Base-by-base conservation (phyloP, 2,329 filamentous ascomycete genomes). In the Fusarium mexicanum region DNA sequence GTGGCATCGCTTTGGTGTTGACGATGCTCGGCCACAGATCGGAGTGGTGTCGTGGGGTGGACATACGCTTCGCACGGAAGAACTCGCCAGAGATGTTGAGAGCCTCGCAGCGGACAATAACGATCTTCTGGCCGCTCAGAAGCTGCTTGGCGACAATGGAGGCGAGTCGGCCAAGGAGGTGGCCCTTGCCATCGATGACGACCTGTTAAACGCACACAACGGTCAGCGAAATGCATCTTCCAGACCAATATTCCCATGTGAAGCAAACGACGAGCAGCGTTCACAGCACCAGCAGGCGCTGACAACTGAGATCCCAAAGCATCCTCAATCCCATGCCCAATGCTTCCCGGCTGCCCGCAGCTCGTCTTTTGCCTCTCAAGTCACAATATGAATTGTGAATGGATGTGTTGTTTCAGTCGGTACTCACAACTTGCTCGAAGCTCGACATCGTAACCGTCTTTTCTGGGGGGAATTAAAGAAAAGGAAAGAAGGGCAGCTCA, bases 81-180 rank as follows among this genome's bases (percentile, higher is more conserved):
- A 99, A 99, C 91, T 98, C 96, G 89, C 96, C 96, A 81, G 96
- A 99, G 91, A 99, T 99, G 93, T 99, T 99, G 87, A 99, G 92
- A 83, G 94, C 95, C 90, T 99, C 96, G 89, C 94, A 97, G 91
- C 96, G 94, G 86, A 99, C 96, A 82, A 99, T 90, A 83, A 98
- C 96, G 86, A 99, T 97, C 93, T 98, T 98, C 91, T 98, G 96
- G 86, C 96, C 96, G 88, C 92, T 97, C 82, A 98, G 94, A 84
- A 98, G 92, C 91, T 98, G 96, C 93, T 98, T 98, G 86, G 96
- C 96, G 84, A 98, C 95, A 85, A 95, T 98, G 86, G 92, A 95
- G 89, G 96, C 96, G 86, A 99, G 92, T 87, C 96, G 96, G 91
- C 96, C 96, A 87, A 99, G 95, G 86, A 99, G 93, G 89, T 99